Evolutionary conservation across 108 stramenopile genomes (phyloP).

Genomic region (Aurantiochytrium sp.): DNA sequence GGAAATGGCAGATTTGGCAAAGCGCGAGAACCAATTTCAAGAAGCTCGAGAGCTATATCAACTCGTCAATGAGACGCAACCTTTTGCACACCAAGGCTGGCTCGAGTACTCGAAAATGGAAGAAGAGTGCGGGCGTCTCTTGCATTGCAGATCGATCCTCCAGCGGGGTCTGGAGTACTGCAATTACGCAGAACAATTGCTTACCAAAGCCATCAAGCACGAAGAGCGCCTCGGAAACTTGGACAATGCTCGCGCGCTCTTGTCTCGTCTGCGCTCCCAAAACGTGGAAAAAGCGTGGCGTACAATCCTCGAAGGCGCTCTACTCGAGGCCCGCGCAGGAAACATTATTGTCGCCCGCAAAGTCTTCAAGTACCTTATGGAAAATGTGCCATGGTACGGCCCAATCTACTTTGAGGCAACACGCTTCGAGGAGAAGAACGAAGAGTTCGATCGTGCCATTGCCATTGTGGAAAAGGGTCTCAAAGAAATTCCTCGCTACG

Average conservation of each 20-base stretch:
- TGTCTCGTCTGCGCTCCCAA: conserved; percentile 75
- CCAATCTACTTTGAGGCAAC: conserved; percentile 90
- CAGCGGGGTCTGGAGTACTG: conserved; percentile 67
- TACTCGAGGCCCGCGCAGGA: conserved; percentile 86
- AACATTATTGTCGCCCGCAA: conserved; percentile 69
- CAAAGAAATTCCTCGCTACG: conserved; percentile 79
- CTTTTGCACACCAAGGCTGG: conserved; percentile 80
- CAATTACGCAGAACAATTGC: conserved; percentile 62
- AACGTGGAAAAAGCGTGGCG: conserved; percentile 83
- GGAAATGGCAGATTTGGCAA: conserved; percentile 46
- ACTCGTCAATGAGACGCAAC: conserved; percentile 71
- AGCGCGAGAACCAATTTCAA: conserved; percentile 42
- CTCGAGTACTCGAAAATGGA: conserved; percentile 90
- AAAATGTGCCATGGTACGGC: conserved; percentile 91
- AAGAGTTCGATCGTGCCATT: conserved; percentile 60
- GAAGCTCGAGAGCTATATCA: conserved; percentile 69
- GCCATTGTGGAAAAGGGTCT: conserved; percentile 82
- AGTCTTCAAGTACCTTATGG: conserved; percentile 71
- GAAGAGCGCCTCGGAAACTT: conserved; percentile 61
- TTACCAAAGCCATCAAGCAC: conserved; percentile 80
- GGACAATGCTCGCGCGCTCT: conserved; percentile 61
- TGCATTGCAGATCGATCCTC: conserved; percentile 58
- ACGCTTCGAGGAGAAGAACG: conserved; percentile 65
- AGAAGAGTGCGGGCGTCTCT: conserved; percentile 79
- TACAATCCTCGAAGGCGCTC: conserved; percentile 86